These are phyloP conservation scores for Kalanchoe fedtschenkoi DNA, from an alignment of 164 flowering plant species.

Conservation along the genomic window DNA sequence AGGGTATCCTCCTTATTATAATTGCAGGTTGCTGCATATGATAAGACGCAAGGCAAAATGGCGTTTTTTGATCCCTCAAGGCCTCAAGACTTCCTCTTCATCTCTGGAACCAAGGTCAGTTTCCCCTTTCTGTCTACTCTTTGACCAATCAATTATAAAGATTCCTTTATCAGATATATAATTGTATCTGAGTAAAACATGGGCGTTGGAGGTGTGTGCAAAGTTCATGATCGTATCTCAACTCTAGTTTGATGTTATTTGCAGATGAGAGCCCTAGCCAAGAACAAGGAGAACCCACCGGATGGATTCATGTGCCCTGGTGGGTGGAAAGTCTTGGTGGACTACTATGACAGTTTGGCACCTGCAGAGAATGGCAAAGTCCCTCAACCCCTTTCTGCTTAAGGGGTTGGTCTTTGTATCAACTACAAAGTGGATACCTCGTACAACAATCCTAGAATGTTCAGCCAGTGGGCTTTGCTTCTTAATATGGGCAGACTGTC, in stretches of 20 bases:
- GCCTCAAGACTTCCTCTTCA: slow-evolving; percentile 80
- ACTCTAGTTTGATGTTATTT: no score
- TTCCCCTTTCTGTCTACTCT: no score
- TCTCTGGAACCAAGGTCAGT: slow-evolving; percentile 89
- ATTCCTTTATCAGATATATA: no score
- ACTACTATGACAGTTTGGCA: slow-evolving; percentile 44
- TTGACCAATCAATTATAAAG: no score
- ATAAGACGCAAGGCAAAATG: slow-evolving; percentile 69
- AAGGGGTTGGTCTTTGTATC: not conserved
- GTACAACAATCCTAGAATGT: not conserved
- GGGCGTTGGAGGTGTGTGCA: no score
- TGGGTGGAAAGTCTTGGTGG: slow-evolving; percentile 87
- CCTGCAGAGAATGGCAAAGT: not conserved
- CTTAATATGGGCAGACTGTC: not conserved
- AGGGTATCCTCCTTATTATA: not conserved
- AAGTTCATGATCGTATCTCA: no score
- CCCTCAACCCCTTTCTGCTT: not conserved
- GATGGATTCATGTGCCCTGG: slow-evolving; percentile 96
- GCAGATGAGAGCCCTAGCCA: slow-evolving; percentile 81
- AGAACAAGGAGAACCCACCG: slow-evolving; percentile 76
- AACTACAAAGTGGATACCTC: not conserved
- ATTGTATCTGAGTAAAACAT: no score
- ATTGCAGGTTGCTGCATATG: slow-evolving; percentile 89
- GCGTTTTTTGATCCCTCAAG: slow-evolving; percentile 92
- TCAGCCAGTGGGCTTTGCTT: not conserved